Conservation (phyloP, 2,329 filamentous ascomycete species). For the Dryadomyces sulphureus region DNA sequence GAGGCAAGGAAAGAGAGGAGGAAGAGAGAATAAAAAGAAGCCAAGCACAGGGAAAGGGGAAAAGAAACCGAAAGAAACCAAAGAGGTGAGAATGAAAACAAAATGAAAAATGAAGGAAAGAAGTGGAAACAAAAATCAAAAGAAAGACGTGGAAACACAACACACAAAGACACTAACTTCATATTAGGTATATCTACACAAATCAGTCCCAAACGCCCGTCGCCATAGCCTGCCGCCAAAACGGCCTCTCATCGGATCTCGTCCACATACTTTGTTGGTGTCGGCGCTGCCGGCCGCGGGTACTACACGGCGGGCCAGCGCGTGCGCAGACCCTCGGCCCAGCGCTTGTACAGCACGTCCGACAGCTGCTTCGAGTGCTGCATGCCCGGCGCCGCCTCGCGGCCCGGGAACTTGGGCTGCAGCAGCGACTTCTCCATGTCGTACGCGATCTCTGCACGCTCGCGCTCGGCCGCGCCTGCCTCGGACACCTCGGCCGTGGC, state of each 20-base stretch:
- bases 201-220: too few relatives aligned
- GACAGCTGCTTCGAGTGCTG: slow-evolving; percentile 83
- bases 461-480: slow-evolving; percentile 27
- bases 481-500: slow-evolving; percentile 14
- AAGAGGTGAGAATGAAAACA: background rate
- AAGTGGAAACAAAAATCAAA: too few relatives aligned
- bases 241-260: background rate
- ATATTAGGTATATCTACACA: too few relatives aligned
- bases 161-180: too few relatives aligned
- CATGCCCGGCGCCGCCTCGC: slow-evolving; percentile 54
- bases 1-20: background rate
- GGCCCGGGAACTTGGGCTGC: slow-evolving; percentile 39
- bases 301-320: slow-evolving; percentile 11
- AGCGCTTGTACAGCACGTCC: slow-evolving; percentile 80
- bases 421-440: slow-evolving; percentile 32
- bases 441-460: slow-evolving; percentile 14
- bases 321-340: slow-evolving; percentile 69
- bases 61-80: slow-evolving; percentile 1
- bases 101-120: background rate
- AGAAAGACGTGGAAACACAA: too few relatives aligned
- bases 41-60: background rate
- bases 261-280: background rate
- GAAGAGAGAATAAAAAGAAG: background rate
- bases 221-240: too few relatives aligned
- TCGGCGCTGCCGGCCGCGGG: background rate